phyloP scores from a whole-genome alignment of 345 rosid species.

The Draba incana region DNA sequence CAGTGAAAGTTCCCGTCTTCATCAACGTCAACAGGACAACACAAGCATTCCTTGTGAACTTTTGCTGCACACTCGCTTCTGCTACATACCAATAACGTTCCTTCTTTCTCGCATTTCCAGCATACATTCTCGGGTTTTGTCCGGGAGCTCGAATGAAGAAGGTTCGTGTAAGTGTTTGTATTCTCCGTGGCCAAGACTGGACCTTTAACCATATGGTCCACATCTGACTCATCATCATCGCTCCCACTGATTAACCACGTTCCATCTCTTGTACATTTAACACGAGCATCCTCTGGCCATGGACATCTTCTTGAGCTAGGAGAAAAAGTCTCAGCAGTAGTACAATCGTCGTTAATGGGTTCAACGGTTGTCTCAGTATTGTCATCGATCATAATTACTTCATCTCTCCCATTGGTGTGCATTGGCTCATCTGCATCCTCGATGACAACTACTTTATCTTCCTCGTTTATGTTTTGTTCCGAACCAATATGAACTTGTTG shows the following conservation, averaged over 20 bases:
- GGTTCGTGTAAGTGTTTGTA: conserved; percentile 10
- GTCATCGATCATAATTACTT: conserved; percentile 20
- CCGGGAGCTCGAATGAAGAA: conserved; percentile 13
- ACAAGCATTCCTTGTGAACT: conserved; percentile 39
- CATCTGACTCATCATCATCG: conserved; percentile 33
- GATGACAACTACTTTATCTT: conserved; percentile 16
- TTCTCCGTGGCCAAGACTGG: conserved; percentile 6
- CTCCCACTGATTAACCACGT: conserved; percentile 36
- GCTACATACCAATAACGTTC: conserved; percentile 37
- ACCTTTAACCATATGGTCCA: conserved; percentile 6
- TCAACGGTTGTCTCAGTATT: conserved; percentile 13
- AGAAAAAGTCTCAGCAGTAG: conserved; percentile 19
- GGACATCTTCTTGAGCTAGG: conserved; percentile 19
- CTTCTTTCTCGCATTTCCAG: conserved; percentile 38
- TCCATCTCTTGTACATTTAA: conserved; percentile 35
- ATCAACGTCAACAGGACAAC: conserved; percentile 19
- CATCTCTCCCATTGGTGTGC: conserved; percentile 12
- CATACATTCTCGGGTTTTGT: conserved; percentile 24
- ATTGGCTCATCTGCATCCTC: conserved; percentile 32
- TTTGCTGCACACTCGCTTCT: conserved; percentile 33
- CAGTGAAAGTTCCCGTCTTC: conserved; percentile 29
- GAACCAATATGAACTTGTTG: conserved; percentile 26
- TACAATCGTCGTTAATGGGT: neutral
- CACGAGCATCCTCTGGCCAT: conserved; percentile 17
- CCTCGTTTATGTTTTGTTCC: conserved; percentile 13